Conservation (phyloP, 1,139 yeast species). For the Pichia sp. region DNA sequence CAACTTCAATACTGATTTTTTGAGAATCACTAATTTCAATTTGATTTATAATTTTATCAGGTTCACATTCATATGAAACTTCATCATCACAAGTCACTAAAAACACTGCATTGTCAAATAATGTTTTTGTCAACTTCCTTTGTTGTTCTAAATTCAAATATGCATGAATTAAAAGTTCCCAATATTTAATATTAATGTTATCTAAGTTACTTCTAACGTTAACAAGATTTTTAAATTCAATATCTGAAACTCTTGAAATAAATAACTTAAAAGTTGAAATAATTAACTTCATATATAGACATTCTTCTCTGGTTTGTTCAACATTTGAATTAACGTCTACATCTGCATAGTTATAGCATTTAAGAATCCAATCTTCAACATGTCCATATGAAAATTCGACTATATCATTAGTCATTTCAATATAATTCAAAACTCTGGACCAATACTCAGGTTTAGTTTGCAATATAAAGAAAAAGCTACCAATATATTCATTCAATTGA, state of each 20-base stretch:
- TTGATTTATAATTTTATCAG: constrained; percentile 48
- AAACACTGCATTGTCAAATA: constrained; percentile 48
- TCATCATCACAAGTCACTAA: constrained; percentile 49
- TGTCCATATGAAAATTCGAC: constrained; percentile 20
- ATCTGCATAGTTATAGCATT: constrained; percentile 38
- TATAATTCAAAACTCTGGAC: constrained; percentile 43
- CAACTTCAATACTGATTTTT: constrained; percentile 19
- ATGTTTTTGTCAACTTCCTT: constrained; percentile 44
- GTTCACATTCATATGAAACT: constrained; percentile 74
- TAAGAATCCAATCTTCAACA: constrained; percentile 41
- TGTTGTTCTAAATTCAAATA: constrained; percentile 59
- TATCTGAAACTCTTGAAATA: constrained; percentile 16
- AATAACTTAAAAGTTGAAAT: constrained; percentile 18
- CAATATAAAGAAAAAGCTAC: constrained; percentile 69
- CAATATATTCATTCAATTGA: constrained; percentile 56
- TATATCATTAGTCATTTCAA: constrained; percentile 22
- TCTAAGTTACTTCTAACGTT: constrained; percentile 34
- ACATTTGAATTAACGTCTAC: constrained; percentile 16
- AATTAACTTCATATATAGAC: constrained; percentile 57
- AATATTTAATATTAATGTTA: constrained; percentile 24
- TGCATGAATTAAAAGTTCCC: constrained; percentile 49
- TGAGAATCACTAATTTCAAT: constrained; percentile 29
- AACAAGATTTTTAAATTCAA: constrained; percentile 23
- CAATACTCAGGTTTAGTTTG: constrained; percentile 83
- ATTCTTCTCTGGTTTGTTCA: constrained; percentile 63